Conservation (phyloP, 176 grass and related monocot species). For the Carex scoparia region DNA sequence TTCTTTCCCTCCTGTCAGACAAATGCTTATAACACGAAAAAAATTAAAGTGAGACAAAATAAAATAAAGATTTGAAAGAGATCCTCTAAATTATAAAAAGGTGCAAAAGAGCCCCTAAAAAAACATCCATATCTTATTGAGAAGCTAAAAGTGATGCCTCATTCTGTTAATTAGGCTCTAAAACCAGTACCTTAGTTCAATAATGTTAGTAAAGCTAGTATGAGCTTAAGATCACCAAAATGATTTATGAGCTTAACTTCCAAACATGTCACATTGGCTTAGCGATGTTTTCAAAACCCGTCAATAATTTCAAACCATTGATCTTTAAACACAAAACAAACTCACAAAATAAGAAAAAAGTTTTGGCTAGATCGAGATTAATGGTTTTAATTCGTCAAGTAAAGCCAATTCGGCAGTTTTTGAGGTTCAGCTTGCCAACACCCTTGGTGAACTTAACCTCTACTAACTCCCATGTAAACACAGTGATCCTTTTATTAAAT, state of each 20-base stretch:
- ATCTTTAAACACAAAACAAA: background rate
- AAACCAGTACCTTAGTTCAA: constrained; percentile 1
- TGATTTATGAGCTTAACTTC: background rate
- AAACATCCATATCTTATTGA: background rate
- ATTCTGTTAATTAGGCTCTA: background rate
- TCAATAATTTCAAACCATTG: background rate
- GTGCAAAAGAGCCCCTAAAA: background rate
- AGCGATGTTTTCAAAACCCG: background rate
- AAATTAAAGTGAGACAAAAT: constrained; percentile 31
- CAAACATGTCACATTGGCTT: background rate
- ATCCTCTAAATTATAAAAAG: background rate
- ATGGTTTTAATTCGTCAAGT: background rate
- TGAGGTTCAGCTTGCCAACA: background rate
- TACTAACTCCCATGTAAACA: background rate
- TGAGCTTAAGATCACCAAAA: background rate
- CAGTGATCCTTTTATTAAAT: background rate
- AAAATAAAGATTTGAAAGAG: background rate
- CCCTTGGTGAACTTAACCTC: background rate
- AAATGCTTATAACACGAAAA: constrained; percentile 51
- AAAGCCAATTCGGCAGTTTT: background rate
- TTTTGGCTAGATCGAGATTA: background rate
- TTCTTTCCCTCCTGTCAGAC: constrained; percentile 86
- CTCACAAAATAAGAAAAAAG: background rate
- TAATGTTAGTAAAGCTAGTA: background rate
- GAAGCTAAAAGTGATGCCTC: background rate